phyloP scores from a whole-genome alignment of 192 early-diverging fungal species.

The Mortierella alpina region DNA sequence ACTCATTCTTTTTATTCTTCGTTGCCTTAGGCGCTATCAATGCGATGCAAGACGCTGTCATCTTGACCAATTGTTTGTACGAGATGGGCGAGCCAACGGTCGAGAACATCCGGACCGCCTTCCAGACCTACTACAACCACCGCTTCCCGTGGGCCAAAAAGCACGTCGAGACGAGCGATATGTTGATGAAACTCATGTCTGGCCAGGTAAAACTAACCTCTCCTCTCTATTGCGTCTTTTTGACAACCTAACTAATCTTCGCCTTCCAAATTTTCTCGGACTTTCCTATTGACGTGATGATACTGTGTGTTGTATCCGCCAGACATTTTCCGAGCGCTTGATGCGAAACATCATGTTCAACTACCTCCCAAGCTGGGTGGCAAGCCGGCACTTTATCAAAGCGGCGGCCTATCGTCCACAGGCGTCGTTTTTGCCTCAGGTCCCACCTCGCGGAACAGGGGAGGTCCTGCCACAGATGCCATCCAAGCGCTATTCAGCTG shows the following conservation, averaged over 20 bases:
- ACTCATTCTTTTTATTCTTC: background rate
- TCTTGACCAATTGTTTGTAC: background rate
- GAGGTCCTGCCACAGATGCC: background rate
- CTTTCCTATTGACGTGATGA: too few species aligned
- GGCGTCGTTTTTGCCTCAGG: slow-evolving; percentile 1
- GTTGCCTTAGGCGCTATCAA: background rate
- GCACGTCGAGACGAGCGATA: background rate
- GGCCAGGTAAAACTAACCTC: background rate
- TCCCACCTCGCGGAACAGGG: background rate
- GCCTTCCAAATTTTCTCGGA: too few species aligned
- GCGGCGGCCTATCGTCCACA: background rate
- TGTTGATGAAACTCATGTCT: background rate
- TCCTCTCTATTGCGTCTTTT: background rate
- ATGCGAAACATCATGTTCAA: background rate
- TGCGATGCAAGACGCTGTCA: background rate
- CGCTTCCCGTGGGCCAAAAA: background rate
- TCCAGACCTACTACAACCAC: background rate
- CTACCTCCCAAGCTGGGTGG: background rate
- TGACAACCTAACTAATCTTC: too few species aligned
- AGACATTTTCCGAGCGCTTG: background rate
- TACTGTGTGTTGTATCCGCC: too few species aligned
- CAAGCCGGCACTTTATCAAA: background rate
- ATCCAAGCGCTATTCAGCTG: too few species aligned
- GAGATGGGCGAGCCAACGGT: background rate
- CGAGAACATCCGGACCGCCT: background rate